A percentile compares a stretch with the other conserved stretches of the same genome.
Conservation (phyloP, 345 rosid species). For the Murraya koenigii region DNA sequence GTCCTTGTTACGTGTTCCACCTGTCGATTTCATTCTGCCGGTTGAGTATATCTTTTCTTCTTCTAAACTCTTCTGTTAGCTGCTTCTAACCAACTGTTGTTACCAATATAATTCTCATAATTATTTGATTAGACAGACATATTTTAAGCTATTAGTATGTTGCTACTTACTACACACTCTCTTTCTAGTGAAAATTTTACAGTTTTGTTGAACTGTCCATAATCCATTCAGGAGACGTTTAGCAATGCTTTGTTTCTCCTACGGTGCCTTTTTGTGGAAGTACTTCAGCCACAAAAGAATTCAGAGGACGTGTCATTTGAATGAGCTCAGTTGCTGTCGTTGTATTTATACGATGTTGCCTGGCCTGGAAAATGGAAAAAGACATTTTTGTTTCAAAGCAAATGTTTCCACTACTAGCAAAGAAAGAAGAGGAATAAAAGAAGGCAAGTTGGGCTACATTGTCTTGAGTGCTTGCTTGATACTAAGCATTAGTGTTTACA, state of each 20-base stretch:
- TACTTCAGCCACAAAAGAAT: neutral
- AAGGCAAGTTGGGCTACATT: neutral
- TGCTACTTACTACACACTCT: neutral
- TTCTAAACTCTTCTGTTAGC: neutral
- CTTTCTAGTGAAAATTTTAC: neutral
- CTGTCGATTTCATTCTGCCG: constrained; percentile 9
- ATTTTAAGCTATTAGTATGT: neutral
- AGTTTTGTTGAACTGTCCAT: neutral
- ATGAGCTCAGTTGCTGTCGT: neutral
- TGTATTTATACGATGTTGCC: neutral
- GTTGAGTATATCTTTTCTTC: constrained; percentile 11
- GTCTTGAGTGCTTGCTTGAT: neutral
- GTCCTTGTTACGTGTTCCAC: constrained; percentile 10
- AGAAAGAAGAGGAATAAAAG: neutral
- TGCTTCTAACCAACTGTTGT: neutral
- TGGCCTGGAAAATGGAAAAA: neutral
- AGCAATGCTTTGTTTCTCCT: neutral
- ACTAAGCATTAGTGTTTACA: neutral
- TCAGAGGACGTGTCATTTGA: neutral
- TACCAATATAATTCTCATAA: neutral
- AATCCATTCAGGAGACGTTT: neutral
- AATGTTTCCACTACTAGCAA: too few species aligned
- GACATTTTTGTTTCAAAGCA: neutral
- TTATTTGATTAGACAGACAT: constrained; percentile 5
- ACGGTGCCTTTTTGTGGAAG: neutral